phyloP scores from a whole-genome alignment of 148 eudicot genomes.

The Rhododendron griersonianum region DNA sequence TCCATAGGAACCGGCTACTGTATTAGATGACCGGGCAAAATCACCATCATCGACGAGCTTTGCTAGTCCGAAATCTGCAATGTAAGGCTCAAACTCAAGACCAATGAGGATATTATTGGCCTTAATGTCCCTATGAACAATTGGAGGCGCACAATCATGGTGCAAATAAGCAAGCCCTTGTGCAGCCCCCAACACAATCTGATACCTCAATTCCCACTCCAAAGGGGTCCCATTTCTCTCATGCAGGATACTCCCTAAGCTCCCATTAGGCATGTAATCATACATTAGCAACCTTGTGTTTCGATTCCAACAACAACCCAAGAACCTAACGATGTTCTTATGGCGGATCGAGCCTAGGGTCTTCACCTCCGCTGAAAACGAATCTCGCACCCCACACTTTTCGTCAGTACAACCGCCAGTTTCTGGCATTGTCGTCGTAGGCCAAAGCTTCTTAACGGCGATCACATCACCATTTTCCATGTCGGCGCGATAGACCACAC shows the following conservation, averaged over 20 bases:
- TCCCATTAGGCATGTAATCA: conserved; percentile 92
- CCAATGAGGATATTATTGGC: conserved; percentile 91
- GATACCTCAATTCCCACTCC: conserved; percentile 84
- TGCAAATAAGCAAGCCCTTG: conserved; percentile 86
- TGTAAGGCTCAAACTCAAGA: conserved; percentile 82
- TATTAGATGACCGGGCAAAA: conserved; percentile 24
- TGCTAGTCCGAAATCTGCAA: conserved; percentile 88
- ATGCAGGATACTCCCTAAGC: conserved; percentile 77
- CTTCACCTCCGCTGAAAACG: conserved; percentile 81
- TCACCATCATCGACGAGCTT: conserved; percentile 69
- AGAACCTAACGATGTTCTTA: conserved; percentile 75
- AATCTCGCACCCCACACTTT: conserved; percentile 60
- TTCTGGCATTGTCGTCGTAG: conserved; percentile 28
- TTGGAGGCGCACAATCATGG: conserved; percentile 87
- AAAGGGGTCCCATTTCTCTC: conserved; percentile 62
- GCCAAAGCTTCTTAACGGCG: conserved; percentile 91
- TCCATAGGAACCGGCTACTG: conserved; percentile 88
- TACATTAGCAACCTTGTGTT: conserved; percentile 78
- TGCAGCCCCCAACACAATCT: conserved; percentile 66
- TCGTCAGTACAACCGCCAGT: conserved; percentile 20
- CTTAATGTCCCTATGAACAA: conserved; percentile 84
- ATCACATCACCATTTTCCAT: conserved; percentile 62
- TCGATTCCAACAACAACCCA: conserved; percentile 85
- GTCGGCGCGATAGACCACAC: conserved; percentile 78
- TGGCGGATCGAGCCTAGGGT: conserved; percentile 83